Base-by-base conservation (phyloP, 768 basidiomycete species). In the Mycena maculata region DNA sequence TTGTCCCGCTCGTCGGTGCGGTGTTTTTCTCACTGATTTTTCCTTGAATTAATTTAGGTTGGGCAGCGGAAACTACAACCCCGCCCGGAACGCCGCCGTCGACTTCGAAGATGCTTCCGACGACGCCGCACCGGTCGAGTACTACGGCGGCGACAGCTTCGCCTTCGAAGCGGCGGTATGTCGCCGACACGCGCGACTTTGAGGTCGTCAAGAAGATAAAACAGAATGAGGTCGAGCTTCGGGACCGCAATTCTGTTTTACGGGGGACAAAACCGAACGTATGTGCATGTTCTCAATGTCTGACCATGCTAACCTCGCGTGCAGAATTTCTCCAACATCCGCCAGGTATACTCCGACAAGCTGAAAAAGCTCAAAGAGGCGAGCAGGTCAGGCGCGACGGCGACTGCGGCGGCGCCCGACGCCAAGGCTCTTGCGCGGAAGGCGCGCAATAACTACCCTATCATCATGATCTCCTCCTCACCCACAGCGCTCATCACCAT, bases 401-500 rank as follows among this genome's bases (percentile, higher is more conserved):
- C 83, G 5, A 69, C 80, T 39, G 64, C 85, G 7, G 38, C 78
- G 3, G 76, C 84, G 8, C 77, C 88, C 0, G 90, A 92, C 65
- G 78, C 86, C 3, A 91, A 91, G 71, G 72, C 88, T 71, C 85
- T 86, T 67, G 86, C 87, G 2, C 88, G 90, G 33, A 94, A 93
- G 86, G 85, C 90, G 41, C 86, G 92, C 90, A 89, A 89, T 74
- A 88, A 86, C 73, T 92, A 92, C 79, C 97, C 97, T 0, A 99
- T 99, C 74, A 98, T 99, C 78, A 92, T 99, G 83, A 96, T 99
- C 45, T 97, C 96, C 0, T 97, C 96, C 0, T 96, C 92, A 18
- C 96, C 96, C 0, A 98, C 97, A 2, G 90, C 95, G 4, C 87
- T 99, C 60, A 91, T 99, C 75, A 98, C 95, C 8, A 98, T 99